Base-by-base conservation (phyloP, 371 early-diverging fungal genomes). In the Mucor plumbeus region DNA sequence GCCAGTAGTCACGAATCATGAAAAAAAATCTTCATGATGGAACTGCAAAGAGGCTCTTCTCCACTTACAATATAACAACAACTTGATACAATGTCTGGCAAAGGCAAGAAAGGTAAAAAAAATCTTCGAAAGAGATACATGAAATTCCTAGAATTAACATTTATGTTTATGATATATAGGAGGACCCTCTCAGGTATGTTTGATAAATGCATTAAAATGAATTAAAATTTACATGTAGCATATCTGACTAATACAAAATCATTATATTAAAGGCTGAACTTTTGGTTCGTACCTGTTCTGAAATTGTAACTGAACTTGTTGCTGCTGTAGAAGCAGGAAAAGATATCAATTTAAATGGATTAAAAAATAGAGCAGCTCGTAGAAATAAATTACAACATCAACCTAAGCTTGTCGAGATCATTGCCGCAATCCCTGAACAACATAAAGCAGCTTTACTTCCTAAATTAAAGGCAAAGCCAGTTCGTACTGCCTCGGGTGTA, bases 401-500 rank as follows among this genome's bases (percentile, higher is more conserved):
- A 74, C 99, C 99, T 5, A 92, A 94, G 64, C 88, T 99, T 15
- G 97, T 97, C n/a, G 99, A 99, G 77, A 99, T 99, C 59, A 97
- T 99, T 63, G 94, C 98, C 10, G 97, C 97, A 21, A 98, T 99
- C 65, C 99, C 99, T 0, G 95, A 96, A 68, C 93, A 97, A 68
- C 91, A 99, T 82, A 91, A 89, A 61, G 83, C 90, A 31, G 85
- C 83, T 34, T 85, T 99, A 11, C 83, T 99, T 40, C 95, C 97
- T 1, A 87, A 89, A 63, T 84, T 99, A 11, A 91, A 93, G 69
- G 99, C 99, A 41, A 99, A 99, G 82, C 99, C 99, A 13, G 91
- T 99, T 55, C 86, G 99, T 71, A 99, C 99, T 3, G 99, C 99
- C 3, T 96, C 96, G 26, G 99, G 99, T 59, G 96, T 97, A 88